Evolutionary conservation across 768 basidiomycete species (phyloP).

Genomic region (Collybia nuda): DNA sequence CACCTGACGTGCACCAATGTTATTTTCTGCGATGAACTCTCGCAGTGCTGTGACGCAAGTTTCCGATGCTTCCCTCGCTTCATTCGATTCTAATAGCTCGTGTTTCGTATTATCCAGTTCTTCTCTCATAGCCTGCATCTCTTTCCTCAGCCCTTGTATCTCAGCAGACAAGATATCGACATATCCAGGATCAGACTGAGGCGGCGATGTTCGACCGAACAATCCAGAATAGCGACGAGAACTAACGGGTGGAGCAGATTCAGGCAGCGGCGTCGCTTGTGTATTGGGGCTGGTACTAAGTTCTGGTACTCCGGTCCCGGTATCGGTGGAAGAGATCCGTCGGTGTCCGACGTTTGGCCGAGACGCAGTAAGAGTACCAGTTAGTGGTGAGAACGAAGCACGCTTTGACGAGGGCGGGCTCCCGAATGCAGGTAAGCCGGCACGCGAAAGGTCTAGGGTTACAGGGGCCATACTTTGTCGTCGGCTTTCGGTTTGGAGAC

Average conservation of each 20-base stretch:
- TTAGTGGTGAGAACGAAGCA: slow-evolving; percentile 74
- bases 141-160: slow-evolving; percentile 57
- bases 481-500: slow-evolving; percentile 76
- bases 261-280: slow-evolving; percentile 32
- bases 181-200: slow-evolving; percentile 32
- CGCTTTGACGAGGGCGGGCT: slow-evolving; percentile 62
- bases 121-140: slow-evolving; percentile 52
- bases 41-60: slow-evolving; percentile 79
- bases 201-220: slow-evolving; percentile 51
- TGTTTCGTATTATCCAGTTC: slow-evolving; percentile 64
- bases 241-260: slow-evolving; percentile 24
- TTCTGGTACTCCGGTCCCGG: slow-evolving; percentile 50
- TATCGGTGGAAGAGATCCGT: slow-evolving; percentile 68
- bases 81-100: slow-evolving; percentile 74
- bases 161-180: slow-evolving; percentile 34
- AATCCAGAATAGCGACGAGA: slow-evolving; percentile 49
- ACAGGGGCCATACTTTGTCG: slow-evolving; percentile 52
- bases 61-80: slow-evolving; percentile 87
- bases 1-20: slow-evolving; percentile 43
- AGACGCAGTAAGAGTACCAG: slow-evolving; percentile 48
- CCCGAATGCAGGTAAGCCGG: slow-evolving; percentile 33
- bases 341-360: slow-evolving; percentile 49
- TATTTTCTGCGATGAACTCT: slow-evolving; percentile 77
- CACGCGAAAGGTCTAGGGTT: slow-evolving; percentile 56
- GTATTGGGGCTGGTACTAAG: slow-evolving; percentile 32